These are phyloP conservation scores for Venturia pyrina DNA, from an alignment of 2,329 filamentous ascomycete species.

Conservation along the genomic window DNA sequence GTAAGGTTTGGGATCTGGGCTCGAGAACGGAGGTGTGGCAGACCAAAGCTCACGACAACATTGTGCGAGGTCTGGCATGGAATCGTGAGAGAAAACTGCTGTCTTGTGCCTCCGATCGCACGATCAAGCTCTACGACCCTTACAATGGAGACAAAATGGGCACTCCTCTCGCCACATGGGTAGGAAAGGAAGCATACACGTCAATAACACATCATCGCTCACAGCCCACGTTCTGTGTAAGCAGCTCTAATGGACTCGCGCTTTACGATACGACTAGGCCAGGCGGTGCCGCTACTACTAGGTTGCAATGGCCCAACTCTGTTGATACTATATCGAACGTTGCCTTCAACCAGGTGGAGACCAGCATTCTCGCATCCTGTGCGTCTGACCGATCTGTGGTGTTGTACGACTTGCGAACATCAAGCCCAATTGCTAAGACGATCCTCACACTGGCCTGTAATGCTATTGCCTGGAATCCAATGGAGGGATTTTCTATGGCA, in stretches of 20 bases:
- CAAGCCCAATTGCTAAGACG: constrained; percentile 69
- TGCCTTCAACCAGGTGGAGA: constrained; percentile 89
- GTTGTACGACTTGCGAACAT: constrained; percentile 85
- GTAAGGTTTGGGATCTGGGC: constrained; percentile 85
- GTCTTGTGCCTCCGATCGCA: constrained; percentile 76
- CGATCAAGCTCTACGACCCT: constrained; percentile 85
- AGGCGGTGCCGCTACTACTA: constrained; percentile 66
- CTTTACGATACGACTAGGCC: constrained; percentile 82
- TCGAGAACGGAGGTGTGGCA: constrained; percentile 66
- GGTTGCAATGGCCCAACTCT: constrained; percentile 75
- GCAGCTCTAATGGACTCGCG: constrained; percentile 64
- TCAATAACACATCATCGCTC: constrained; percentile 73
- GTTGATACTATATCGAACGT: constrained; percentile 85
- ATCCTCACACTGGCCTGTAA: constrained; percentile 76
- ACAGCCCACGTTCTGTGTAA: constrained; percentile 67
- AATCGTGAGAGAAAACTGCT: constrained; percentile 76
- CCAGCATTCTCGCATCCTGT: constrained; percentile 76
- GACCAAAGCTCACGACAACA: constrained; percentile 77
- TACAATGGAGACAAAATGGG: constrained; percentile 56
- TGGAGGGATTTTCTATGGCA: constrained; percentile 93
- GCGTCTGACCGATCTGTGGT: constrained; percentile 79
- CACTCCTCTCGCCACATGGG: constrained; percentile 72
- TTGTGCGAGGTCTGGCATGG: constrained; percentile 87
- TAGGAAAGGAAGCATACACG: constrained; percentile 75
- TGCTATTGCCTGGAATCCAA: constrained; percentile 83